Base-by-base conservation (phyloP, 768 basidiomycete genomes). In the Pholiota microspora region DNA sequence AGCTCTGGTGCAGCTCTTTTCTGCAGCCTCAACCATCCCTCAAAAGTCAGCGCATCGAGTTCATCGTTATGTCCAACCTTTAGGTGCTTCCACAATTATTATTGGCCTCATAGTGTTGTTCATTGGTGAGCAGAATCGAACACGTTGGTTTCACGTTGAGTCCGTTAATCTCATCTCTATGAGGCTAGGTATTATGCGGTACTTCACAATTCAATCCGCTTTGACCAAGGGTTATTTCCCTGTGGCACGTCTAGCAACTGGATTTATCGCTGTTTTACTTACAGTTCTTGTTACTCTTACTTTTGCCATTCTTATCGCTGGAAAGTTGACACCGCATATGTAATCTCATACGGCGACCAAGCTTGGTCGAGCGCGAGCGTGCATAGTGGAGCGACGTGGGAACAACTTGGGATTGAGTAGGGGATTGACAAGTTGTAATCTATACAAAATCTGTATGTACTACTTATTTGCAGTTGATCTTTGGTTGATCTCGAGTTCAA, bases 1-100 rank as follows among this genome's bases (percentile, higher is more conserved):
- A 80, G 82, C 79, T n/a, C 71, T 84, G 7, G 79, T 85, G 0
- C 83, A 85, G 55, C 64, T 85, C 2, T 81, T 84, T 60, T 70
- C 75, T 5, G 62, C 78, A 44, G 66, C 73, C 13, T 42, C 59
- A 2, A 51, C 68, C 12, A 21, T 56, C 24, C 35, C 60, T 0
- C 38, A 36, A 35, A 54, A 50, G 12, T 59, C 45, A 36, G 53
- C 61, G 5, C 58, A 66, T 56, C 65, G 59, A 36, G 57, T 63
- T 4, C 66, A 66, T 4, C 45, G 45, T n/a, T 77, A 70, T 59
- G 76, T 81, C 23, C 73, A 77, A 15, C 80, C 82, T 3, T 67
- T 85, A 2, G 83, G 84, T n/a, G 81, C 77, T 15, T 69, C 73
- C 1, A 60, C 78, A 15, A 69, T 84, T 24, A 47, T 76, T 0